Conservation (phyloP, 1,139 yeast species). For the Kodamaea fungicola region DNA sequence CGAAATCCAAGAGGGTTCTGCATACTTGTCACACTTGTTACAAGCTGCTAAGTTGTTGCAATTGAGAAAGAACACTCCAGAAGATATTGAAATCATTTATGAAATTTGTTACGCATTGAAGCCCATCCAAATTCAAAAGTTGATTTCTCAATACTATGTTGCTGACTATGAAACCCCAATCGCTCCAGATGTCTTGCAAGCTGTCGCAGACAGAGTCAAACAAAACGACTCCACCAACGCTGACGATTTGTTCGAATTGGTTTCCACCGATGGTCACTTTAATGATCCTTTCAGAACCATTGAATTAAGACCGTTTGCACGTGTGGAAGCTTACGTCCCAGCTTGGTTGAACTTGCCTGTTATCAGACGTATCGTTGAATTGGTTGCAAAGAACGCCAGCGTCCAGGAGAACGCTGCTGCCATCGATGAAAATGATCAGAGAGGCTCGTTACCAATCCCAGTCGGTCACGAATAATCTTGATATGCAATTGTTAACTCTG, state of each 20-base stretch:
- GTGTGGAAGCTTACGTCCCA: slow-evolving; percentile 95
- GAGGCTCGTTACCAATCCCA: slow-evolving; percentile 3
- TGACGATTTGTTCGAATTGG: slow-evolving; percentile 66
- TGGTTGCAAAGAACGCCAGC: slow-evolving; percentile 79
- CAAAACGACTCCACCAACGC: slow-evolving; percentile 52
- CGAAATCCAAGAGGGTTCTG: slow-evolving; percentile 87
- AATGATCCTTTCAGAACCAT: slow-evolving; percentile 86
- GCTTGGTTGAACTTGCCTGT: slow-evolving; percentile 90
- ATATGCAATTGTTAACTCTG: background rate
- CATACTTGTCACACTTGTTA: slow-evolving; percentile 79
- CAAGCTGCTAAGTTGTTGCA: slow-evolving; percentile 95
- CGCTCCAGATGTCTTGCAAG: slow-evolving; percentile 76
- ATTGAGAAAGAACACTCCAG: slow-evolving; percentile 83
- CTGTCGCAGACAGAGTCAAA: slow-evolving; percentile 82
- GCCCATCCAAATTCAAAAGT: slow-evolving; percentile 90
- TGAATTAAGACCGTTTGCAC: slow-evolving; percentile 78
- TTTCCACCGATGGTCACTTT: slow-evolving; percentile 77
- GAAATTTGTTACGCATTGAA: slow-evolving; percentile 93
- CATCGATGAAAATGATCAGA: slow-evolving; percentile 5
- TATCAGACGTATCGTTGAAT: slow-evolving; percentile 82
- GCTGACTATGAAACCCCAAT: slow-evolving; percentile 97
- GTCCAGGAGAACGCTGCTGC: slow-evolving; percentile 30
- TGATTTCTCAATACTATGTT: slow-evolving; percentile 82
- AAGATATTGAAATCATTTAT: slow-evolving; percentile 88
- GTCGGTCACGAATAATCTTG: slow-evolving; percentile 6